Base-by-base conservation (phyloP, 345 rosid genomes). In the Euphorbia tirucalli region DNA sequence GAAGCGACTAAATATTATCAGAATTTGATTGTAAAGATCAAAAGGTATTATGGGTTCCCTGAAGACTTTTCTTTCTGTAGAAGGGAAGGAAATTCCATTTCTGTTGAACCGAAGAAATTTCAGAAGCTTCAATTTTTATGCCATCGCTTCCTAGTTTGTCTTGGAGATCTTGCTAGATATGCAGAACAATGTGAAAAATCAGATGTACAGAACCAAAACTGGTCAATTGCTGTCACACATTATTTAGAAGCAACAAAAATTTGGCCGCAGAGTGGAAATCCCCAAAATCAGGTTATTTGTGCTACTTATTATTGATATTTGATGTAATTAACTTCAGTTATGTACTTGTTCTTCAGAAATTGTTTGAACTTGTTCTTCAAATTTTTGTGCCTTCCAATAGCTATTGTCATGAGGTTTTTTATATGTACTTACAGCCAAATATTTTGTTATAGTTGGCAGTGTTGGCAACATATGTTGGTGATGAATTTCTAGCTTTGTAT, bases 161-260 rank as follows among this genome's bases (percentile, higher is more conserved):
- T 92, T 4, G 97, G 98, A 35, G 97, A 92, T 85, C 90, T 92
- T 21, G 91, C 91, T 77, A 88, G 97, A 82, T 92, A 94, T 78
- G 88, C 77, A 81, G 96, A 90, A 64, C 91, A 85, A 61, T 87
- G 79, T 64, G 81, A 83, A 81, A 85, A 80, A 35, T 62, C 84
- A 18, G 80, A 74, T 15, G 69, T 64, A 22, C 72, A 74, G 72
- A 77, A 81, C 54, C 85, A 80, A 62, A 78, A 90, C 76, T 94
- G 98, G 98, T 94, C 96, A 31, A 80, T 80, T 73, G 89, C 98
- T 58, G 95, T 84, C 35, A 61, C 83, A n/a, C 79, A 84, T 77
- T 94, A 94, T 82, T 65, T 90, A 80, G 91, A 92, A 83, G 95
- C 96, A 71, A 85, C 85, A 66, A 75, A 65, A 71, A 79, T 85